Conservation (phyloP, 305 asterid genomes). For the Rubia balearica region DNA sequence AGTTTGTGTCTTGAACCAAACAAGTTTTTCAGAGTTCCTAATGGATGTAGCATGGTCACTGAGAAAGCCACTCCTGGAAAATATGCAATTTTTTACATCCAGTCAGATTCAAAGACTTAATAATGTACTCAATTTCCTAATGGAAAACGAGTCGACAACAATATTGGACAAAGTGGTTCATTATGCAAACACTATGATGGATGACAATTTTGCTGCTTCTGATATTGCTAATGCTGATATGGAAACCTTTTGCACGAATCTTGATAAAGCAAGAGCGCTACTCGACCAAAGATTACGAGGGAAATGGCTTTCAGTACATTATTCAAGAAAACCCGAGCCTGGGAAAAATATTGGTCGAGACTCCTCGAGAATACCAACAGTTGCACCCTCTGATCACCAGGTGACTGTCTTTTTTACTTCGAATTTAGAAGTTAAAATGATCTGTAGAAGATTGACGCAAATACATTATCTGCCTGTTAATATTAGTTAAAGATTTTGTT, state of each 20-base stretch:
- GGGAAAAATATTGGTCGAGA: constrained; percentile 21
- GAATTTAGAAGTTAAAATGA: not conserved
- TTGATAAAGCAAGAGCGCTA: constrained; percentile 34
- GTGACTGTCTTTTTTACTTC: constrained; percentile 23
- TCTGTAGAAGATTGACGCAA: not conserved
- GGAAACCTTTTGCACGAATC: constrained; percentile 33
- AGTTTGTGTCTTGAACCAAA: constrained; percentile 34
- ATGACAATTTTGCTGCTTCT: constrained; percentile 24
- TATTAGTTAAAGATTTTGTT: not conserved
- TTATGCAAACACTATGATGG: constrained; percentile 30
- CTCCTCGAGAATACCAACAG: constrained; percentile 21
- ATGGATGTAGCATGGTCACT: constrained; percentile 78
- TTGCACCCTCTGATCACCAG: constrained; percentile 26
- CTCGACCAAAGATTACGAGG: constrained; percentile 24
- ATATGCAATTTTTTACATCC: constrained; percentile 28
- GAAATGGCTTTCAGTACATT: constrained; percentile 19
- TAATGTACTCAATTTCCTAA: constrained; percentile 41
- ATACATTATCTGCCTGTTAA: not conserved
- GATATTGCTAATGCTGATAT: constrained; percentile 41
- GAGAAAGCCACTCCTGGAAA: constrained; percentile 39
- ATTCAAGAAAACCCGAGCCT: constrained; percentile 11
- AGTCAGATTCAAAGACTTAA: constrained; percentile 46
- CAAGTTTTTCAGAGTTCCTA: constrained; percentile 43
- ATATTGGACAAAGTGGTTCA: constrained; percentile 47
- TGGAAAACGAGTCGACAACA: constrained; percentile 42